Evolutionary conservation across 2,329 filamentous ascomycete genomes (phyloP).

Genomic region (Dactylellina parvicollis): DNA sequence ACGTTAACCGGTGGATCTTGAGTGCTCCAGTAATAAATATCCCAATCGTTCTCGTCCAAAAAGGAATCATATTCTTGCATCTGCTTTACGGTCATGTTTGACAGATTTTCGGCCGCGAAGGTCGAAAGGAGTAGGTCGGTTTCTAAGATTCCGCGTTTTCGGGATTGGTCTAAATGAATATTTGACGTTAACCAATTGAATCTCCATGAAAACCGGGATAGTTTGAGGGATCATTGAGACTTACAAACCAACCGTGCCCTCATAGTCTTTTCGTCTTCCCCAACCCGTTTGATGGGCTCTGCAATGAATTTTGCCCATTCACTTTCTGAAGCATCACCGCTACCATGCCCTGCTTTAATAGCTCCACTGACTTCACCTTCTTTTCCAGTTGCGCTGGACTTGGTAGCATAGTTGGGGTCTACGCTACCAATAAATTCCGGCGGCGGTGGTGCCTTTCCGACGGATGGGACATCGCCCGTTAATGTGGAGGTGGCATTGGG

Average conservation of each 20-base stretch:
- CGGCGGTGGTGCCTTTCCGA: constrained; percentile 39
- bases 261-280: constrained; percentile 86
- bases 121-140: constrained; percentile 95
- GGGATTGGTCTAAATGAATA: constrained; percentile 83
- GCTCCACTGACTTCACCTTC: constrained; percentile 31
- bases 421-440: constrained; percentile 51
- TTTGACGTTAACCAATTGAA: constrained; percentile 41
- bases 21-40: constrained; percentile 99
- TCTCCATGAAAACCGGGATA: background rate
- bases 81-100: constrained; percentile 75
- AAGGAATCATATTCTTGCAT: constrained; percentile 88
- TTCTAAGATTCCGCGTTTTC: constrained; percentile 94
- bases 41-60: constrained; percentile 99
- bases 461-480: constrained; percentile 33
- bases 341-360: constrained; percentile 13
- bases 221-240: background rate
- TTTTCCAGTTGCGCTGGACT: constrained; percentile 4
- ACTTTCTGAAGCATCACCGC: constrained; percentile 18
- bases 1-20: constrained; percentile 76
- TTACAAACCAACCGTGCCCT: constrained; percentile 67
- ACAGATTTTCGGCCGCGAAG: constrained; percentile 83
- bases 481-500: constrained; percentile 36
- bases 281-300: constrained; percentile 84
- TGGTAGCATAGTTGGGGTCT: constrained; percentile 10
- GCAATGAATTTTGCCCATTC: constrained; percentile 77